These are phyloP conservation scores for Citeromyces nyonsensis DNA, from an alignment of 805 yeast genomes.

Conservation along the genomic window DNA sequence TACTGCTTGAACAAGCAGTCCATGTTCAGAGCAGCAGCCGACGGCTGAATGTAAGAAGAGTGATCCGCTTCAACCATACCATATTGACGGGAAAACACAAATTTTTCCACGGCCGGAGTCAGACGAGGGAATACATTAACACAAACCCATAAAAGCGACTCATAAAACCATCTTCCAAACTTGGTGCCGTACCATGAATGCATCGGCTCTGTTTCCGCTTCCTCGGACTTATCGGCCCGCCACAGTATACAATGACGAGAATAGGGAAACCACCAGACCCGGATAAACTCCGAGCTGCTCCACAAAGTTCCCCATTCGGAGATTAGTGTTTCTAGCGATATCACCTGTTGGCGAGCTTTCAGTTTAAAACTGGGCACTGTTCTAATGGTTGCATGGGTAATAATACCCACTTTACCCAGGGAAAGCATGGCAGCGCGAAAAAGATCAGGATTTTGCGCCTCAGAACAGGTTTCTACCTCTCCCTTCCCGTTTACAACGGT, in stretches of 20 bases:
- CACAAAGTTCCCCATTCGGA: constrained; percentile 66
- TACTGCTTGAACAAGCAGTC: constrained; percentile 90
- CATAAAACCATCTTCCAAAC: constrained; percentile 68
- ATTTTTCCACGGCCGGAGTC: constrained; percentile 76
- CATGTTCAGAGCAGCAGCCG: constrained; percentile 85
- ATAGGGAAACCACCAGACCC: constrained; percentile 98
- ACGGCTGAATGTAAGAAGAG: constrained; percentile 55
- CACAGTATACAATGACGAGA: constrained; percentile 74
- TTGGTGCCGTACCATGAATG: constrained; percentile 77
- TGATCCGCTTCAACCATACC: constrained; percentile 54
- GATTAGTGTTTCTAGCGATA: constrained; percentile 60
- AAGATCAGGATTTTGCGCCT: constrained; percentile 42
- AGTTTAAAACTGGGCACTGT: constrained; percentile 75
- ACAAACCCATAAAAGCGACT: constrained; percentile 63
- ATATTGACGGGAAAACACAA: constrained; percentile 75
- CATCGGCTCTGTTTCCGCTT: constrained; percentile 47
- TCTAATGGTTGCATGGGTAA: constrained; percentile 73
- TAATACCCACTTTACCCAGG: constrained; percentile 83
- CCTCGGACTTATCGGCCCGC: constrained; percentile 72
- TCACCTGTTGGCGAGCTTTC: constrained; percentile 68
- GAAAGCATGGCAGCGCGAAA: constrained; percentile 78
- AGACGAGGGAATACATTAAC: constrained; percentile 58
- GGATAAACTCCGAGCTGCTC: constrained; percentile 79
- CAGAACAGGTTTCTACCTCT: constrained; percentile 49
- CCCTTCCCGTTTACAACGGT: constrained; percentile 69